Evolutionary conservation across 2,329 filamentous ascomycete genomes (phyloP).

Genomic region (Ophiosphaerella narmari): DNA sequence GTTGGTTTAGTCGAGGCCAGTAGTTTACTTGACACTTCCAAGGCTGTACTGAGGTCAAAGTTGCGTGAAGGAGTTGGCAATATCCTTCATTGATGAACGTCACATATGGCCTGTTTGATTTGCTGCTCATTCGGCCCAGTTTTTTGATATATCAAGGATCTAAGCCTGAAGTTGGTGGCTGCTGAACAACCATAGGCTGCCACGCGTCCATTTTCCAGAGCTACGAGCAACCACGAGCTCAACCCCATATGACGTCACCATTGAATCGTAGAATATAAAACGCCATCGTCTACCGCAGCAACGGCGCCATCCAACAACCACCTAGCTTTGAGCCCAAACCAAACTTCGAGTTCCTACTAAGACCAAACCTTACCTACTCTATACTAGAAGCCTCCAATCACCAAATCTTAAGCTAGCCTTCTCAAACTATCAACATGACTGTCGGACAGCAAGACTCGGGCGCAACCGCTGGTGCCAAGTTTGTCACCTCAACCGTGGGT

Average conservation of each 20-base stretch:
- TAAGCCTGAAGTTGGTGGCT: constrained; percentile 1
- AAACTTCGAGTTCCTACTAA: background rate
- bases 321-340: constrained; percentile 8
- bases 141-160: background rate
- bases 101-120: background rate
- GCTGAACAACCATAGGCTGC: background rate
- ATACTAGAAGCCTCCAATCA: background rate
- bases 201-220: background rate
- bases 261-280: background rate
- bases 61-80: too few relatives aligned
- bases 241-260: background rate
- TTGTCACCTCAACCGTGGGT: constrained; percentile 60
- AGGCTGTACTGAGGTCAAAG: background rate
- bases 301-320: background rate
- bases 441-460: constrained; percentile 49
- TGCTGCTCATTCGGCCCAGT: background rate
- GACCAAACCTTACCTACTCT: constrained; percentile 2
- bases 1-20: too few relatives aligned
- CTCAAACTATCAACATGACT: constrained; percentile 33
- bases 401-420: constrained; percentile 4
- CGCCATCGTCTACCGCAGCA: background rate
- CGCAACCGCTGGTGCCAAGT: constrained; percentile 58
- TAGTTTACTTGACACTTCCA: background rate
- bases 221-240: background rate
- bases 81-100: background rate